Conservation (phyloP, 768 basidiomycete species). For the Leccinellum rugosiceps region DNA sequence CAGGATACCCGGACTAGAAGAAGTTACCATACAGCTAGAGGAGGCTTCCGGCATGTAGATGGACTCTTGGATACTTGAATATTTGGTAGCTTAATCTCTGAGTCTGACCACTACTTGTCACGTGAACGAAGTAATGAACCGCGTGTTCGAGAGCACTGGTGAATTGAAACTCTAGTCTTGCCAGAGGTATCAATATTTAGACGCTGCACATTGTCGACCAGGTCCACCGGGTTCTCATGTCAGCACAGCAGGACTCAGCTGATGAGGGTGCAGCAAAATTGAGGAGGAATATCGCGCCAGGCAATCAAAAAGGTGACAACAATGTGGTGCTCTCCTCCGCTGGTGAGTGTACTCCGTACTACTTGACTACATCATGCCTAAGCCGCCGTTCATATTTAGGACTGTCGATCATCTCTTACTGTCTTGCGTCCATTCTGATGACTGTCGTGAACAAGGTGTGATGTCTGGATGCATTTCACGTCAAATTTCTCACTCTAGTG, state of each 20-base stretch:
- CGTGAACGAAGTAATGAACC: not conserved
- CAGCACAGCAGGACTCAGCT: constrained; percentile 9
- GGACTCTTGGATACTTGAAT: constrained; percentile 13
- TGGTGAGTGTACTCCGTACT: constrained; percentile 15
- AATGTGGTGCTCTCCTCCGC: constrained; percentile 16
- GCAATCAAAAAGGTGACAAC: constrained; percentile 24
- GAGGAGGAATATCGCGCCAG: constrained; percentile 49
- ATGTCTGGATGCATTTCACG: not conserved
- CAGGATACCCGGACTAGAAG: constrained; percentile 78
- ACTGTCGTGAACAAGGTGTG: constrained; percentile 93
- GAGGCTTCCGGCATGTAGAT: constrained; percentile 11
- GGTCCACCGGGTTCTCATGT: constrained; percentile 13
- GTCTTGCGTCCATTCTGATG: constrained; percentile 92
- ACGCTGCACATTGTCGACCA: not conserved
- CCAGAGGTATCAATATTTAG: not conserved
- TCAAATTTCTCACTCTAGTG: constrained; percentile 1
- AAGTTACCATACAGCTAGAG: constrained; percentile 89
- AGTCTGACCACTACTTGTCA: not conserved
- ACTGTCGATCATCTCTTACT: constrained; percentile 84
- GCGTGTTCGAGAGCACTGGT: not conserved
- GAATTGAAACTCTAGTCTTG: no score
- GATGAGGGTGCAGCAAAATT: constrained; percentile 47
- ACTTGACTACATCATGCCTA: not conserved
- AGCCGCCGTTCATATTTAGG: constrained; percentile 47
- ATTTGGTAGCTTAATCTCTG: constrained; percentile 13